Evolutionary conservation across 257 asterid genomes (phyloP), one percentile per base, ranked within the genome.

Genomic region (Solanum pinnatisectum): DNA sequence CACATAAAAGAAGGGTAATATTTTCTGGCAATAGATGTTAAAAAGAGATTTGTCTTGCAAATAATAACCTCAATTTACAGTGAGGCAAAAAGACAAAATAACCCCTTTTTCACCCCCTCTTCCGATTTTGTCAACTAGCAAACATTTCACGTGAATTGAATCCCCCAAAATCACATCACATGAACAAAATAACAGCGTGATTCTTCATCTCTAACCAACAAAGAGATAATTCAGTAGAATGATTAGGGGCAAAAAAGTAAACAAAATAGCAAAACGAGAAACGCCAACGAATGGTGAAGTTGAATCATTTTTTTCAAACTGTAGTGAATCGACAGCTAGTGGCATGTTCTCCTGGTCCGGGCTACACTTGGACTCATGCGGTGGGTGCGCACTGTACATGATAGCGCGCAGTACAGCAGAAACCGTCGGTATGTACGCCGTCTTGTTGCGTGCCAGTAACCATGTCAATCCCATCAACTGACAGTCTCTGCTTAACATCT

Each of bases 301-400:
- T 44, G 95, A 92, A n/a, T 78, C 92, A 86, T 91, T 89, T 90
- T 91, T 92, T 13, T 93, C 96, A 87, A 97, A 92, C 95, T 95
- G 98, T 22, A 94, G 93, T 0, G 99, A 96, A 88, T 97, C 96
- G 15, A 97, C 99, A 89, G 99, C 99, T 88, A 97, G 90, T 67
- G 99, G 99, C 99, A 97, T 97, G 95, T 97, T 97, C 93, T 97
- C 99, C 90, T 97, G 99, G 92, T 96, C 99, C 25, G 99, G 99
- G 88, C 98, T 95, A 93, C 99, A 97, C 52, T 96, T 97, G 65
- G 94, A 91, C 90, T 94, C 94, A 74, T 87, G 98, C 1, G 99
- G 96, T 16, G 98, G 98, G 87, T 93, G 98, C 30, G 98, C 94
- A 81, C 99, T 96, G 92, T 97, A 97, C 98, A 97, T 94, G 86